Base-by-base conservation (phyloP, 306 rosid genomes). In the Cajanus cajan region DNA sequence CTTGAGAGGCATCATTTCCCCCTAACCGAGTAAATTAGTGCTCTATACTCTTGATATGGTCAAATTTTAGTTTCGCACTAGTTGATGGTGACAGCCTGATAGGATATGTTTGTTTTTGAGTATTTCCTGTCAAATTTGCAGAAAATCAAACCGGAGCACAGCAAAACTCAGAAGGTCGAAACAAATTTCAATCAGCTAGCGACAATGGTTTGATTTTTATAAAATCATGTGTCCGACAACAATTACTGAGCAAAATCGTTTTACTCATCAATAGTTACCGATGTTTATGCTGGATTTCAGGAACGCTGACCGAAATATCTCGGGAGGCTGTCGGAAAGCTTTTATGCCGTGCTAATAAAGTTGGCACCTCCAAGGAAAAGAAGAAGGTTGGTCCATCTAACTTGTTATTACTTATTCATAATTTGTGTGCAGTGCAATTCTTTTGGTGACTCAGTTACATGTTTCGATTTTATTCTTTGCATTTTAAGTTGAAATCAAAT, bases 241-340 rank as follows among this genome's bases (percentile, higher is more conserved):
- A 61, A 19, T 70, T 39, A 54, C 67, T 1, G 15, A 50, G 55
- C 14, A n/a, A 48, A 37, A 58, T 80, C 43, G n/a, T 66, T 10
- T 76, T 65, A 25, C 72, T 55, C 41, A 10, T 24, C 51, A 22
- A n/a, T n/a, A n/a, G 15, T 76, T 51, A 19, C 48, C n/a, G 7
- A 43, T 76, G 58, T 21, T 65, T 79, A 58, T 80, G 39, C 76
- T 67, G 51, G 40, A 59, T 86, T 79, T 68, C 76, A 86, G 89
- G 85, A 83, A 44, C 67, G 0, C 68, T 80, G 62, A 3, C 83
- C 4, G 71, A 80, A 67, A 59, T 77, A 58, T 86, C 85, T 28
- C 69, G 5, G 37, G 81, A 77, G 18, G 87, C 83, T 14, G 85
- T 80, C 58, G 87, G 76, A 71, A 83, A 67, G 40, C 87, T 83